A percentile compares a stretch with the other conserved stretches of the same genome.
These are phyloP conservation scores for Avicennia marina DNA, from an alignment of 257 asterid genomes.

Conservation along the genomic window DNA sequence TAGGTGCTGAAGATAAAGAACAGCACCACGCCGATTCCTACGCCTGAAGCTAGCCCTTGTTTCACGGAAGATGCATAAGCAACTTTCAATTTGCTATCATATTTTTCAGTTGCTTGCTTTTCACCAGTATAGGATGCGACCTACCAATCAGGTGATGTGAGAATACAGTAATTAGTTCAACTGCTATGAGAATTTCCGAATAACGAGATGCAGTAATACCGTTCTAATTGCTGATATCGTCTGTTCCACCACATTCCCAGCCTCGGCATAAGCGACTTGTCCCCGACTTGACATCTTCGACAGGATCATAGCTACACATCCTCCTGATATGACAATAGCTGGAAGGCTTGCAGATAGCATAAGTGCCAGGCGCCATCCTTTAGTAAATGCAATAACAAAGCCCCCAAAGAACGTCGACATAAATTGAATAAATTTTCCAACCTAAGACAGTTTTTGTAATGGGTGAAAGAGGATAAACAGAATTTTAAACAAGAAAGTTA, in stretches of 20 bases:
- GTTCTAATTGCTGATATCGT: conserved; percentile 75
- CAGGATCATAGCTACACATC: conserved; percentile 29
- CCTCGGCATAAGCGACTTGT: conserved; percentile 70
- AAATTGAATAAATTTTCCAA: conserved; percentile 46
- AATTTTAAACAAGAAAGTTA: neutral
- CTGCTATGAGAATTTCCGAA: neutral
- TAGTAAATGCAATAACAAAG: conserved; percentile 36
- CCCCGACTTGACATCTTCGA: conserved; percentile 47
- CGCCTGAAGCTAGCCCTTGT: conserved; percentile 67
- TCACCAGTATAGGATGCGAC: conserved; percentile 74
- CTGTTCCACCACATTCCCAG: conserved; percentile 71
- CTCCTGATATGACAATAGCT: conserved; percentile 39
- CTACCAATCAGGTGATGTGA: conserved; percentile 17
- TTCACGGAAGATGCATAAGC: conserved; percentile 49
- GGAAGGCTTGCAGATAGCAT: conserved; percentile 40
- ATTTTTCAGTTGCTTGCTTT: conserved; percentile 39
- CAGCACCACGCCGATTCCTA: conserved; percentile 48
- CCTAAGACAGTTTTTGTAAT: conserved; percentile 24
- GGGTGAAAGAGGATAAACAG: too few relatives aligned
- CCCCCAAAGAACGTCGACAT: conserved; percentile 42
- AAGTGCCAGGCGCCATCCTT: conserved; percentile 44
- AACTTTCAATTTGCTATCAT: conserved; percentile 38
- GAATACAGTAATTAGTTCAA: neutral
- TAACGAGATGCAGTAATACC: conserved; percentile 22
- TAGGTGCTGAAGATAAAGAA: conserved; percentile 42